A percentile compares a stretch with the other conserved stretches of the same genome.
phyloP scores from a whole-genome alignment of 176 grass and related monocot genomes.

The Triticum monococcum region DNA sequence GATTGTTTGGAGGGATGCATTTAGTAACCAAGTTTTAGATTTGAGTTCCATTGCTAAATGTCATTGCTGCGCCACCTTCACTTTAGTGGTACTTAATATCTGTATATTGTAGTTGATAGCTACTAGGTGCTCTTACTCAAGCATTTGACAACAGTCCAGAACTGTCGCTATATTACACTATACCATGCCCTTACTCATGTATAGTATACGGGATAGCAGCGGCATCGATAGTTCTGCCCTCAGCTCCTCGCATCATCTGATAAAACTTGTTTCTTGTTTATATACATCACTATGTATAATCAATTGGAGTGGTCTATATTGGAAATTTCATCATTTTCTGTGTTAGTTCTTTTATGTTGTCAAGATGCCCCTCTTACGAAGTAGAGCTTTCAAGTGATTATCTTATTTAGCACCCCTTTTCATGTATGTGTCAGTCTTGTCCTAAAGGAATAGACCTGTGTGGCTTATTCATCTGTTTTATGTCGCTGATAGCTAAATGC shows the following conservation, averaged over 20 bases:
- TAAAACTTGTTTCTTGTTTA: not conserved
- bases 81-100: not conserved
- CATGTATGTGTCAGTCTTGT: not conserved
- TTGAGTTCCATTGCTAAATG: not conserved
- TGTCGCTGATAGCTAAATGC: conserved; percentile 6
- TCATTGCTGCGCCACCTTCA: not conserved
- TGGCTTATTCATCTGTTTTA: not conserved
- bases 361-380: not conserved
- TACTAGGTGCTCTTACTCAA: not conserved
- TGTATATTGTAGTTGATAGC: not conserved
- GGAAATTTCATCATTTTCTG: not conserved
- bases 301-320: not conserved
- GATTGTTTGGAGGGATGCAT: not conserved
- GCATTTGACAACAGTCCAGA: not conserved
- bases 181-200: not conserved
- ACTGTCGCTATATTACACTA: not conserved
- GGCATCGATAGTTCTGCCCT: not conserved
- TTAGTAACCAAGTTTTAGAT: not conserved
- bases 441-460: not conserved
- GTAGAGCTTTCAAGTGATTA: not conserved
- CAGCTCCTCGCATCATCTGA: not conserved
- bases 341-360: not conserved
- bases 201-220: not conserved
- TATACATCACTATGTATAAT: not conserved
- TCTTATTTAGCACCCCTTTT: not conserved